Base-by-base conservation (phyloP, 495 filamentous ascomycete species). In the Penicillium canariense region DNA sequence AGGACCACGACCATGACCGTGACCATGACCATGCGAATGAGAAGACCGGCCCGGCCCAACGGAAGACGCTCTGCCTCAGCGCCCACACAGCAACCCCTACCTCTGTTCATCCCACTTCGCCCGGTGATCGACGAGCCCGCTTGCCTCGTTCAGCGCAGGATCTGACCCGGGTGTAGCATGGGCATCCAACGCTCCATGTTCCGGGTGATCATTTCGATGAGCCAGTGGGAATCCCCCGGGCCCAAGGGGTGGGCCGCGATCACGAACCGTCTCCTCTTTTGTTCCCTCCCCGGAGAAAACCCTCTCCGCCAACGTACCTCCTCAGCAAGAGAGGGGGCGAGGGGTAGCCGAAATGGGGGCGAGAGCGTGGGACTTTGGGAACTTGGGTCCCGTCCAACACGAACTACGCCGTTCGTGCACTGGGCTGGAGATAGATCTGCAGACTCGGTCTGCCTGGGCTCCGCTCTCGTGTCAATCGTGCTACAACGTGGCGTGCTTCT, bases 81-180 rank as follows among this genome's bases (percentile, higher is more conserved):
- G 20, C 25, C 25, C 20, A 23, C 20, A 20, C 10, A 11, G 9
- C 38, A 25, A 23, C 18, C 20, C 20, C 20, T 22, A 42, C 38
- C 38, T 42, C 36, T 12, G 12, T 39, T 22, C 38, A 42, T 42
- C 38, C 38, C 38, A 42, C 38, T 42, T 42, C 38, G 38, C 20
- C 18, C 38, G 5, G 38, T 42, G 38, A 42, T 42, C 38, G 20
- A 42, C 38, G 11, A 42, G 25, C 10, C 20, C 22, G 20, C 20
- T 42, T 42, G 20, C 38, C 38, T 12, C 25, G 38, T 42, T 42
- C 4, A 40, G 20, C 50, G 25, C 15, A 51, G 40, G 26, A 50
- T 56, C 56, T 39, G 49, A 48, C 32, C 15, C 27, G 20, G 52
- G 23, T 15, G 44, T 38, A 42, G 32, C 46, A 42, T 18, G 38